Evolutionary conservation across 2,329 filamentous ascomycete species (phyloP).

Genomic region (Fusarium tjaetaba): DNA sequence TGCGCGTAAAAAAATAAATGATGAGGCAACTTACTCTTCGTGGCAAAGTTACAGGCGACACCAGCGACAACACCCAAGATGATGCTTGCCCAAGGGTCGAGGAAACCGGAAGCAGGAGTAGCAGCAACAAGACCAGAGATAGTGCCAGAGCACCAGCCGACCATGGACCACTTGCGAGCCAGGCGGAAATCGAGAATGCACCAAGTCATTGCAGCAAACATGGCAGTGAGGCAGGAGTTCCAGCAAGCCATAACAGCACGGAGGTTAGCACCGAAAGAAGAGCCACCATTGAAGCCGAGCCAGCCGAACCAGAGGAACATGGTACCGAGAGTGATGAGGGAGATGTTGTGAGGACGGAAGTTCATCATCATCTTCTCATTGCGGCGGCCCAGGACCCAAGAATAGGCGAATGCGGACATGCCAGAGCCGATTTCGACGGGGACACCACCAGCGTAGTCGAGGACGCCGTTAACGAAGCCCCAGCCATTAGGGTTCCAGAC

Average conservation of each 20-base stretch:
- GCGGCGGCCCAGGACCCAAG: slow-evolving; percentile 91
- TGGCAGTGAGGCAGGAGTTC: slow-evolving; percentile 95
- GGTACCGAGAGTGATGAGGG: slow-evolving; percentile 93
- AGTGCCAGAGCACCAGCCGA: slow-evolving; percentile 77
- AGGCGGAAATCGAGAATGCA: slow-evolving; percentile 95
- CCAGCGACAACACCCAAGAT: slow-evolving; percentile 74
- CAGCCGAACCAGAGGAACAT: slow-evolving; percentile 98
- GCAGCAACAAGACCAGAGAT: slow-evolving; percentile 77
- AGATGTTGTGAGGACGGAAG: slow-evolving; percentile 99
- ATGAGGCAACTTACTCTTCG: slow-evolving; percentile 57
- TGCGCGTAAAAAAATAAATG: background rate
- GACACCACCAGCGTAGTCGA: slow-evolving; percentile 96
- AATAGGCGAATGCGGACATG: slow-evolving; percentile 92
- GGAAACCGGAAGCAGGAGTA: slow-evolving; percentile 74
- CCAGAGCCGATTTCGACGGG: slow-evolving; percentile 98
- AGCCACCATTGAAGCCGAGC: slow-evolving; percentile 98
- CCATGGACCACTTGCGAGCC: slow-evolving; percentile 90
- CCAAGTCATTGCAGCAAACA: slow-evolving; percentile 93
- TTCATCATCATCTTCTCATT: slow-evolving; percentile 99
- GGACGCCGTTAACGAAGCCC: slow-evolving; percentile 88
- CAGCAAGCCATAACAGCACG: slow-evolving; percentile 96
- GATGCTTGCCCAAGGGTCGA: slow-evolving; percentile 74
- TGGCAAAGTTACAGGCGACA: slow-evolving; percentile 73
- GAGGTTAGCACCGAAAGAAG: slow-evolving; percentile 91
- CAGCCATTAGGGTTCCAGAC: slow-evolving; percentile 95